Evolutionary conservation across 352 stramenopile species (phyloP).

Genomic region (Phytophthora foliorum): DNA sequence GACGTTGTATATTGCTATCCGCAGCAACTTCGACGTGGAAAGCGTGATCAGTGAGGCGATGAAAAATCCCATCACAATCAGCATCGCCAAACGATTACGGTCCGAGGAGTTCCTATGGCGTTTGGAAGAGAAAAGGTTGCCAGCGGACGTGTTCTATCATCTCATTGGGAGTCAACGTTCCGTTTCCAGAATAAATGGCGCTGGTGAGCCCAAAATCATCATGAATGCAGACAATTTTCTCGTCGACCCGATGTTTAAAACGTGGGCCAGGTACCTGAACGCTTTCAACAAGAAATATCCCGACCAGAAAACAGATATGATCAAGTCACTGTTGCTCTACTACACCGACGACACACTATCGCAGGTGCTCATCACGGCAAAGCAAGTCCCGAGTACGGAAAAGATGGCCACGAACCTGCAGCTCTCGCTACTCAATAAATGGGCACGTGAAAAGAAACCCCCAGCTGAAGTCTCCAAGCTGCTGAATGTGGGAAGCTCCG

Average conservation of each 20-base stretch:
- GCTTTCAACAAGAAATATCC: conserved; percentile 8
- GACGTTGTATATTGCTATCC: background rate
- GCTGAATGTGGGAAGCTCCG: background rate
- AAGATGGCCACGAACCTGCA: conserved; percentile 35
- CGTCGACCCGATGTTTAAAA: background rate
- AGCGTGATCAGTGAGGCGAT: background rate
- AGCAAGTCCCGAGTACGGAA: background rate
- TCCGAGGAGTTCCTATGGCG: background rate
- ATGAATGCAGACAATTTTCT: background rate
- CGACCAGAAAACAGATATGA: conserved; percentile 7
- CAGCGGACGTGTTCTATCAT: background rate
- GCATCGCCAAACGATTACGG: background rate
- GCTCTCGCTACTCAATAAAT: conserved; percentile 48
- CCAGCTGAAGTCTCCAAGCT: background rate
- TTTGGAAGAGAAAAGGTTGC: too few species aligned
- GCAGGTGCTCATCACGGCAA: background rate
- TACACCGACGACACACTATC: background rate
- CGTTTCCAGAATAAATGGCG: background rate
- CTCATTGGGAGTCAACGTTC: background rate
- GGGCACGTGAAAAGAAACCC: background rate
- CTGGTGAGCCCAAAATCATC: background rate
- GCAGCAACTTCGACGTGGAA: background rate
- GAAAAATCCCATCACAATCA: background rate
- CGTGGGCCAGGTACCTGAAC: conserved; percentile 14
- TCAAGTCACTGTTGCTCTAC: background rate